phyloP scores from a whole-genome alignment of 2,329 filamentous ascomycete genomes.

The Diaporthe velutina region DNA sequence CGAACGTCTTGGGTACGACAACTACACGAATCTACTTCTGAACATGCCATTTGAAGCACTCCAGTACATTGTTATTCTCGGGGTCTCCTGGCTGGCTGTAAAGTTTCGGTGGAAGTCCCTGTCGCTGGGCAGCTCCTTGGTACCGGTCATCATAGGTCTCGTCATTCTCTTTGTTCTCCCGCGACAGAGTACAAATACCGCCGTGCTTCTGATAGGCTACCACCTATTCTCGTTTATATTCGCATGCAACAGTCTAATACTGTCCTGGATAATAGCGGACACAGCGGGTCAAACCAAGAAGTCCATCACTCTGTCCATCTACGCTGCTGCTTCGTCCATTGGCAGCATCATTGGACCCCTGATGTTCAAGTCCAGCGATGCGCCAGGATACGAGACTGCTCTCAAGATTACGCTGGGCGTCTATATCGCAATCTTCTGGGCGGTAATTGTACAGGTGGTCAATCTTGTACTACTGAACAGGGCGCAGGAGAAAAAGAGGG shows the following conservation, averaged over 20 bases:
- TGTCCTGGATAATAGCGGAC: conserved; percentile 78
- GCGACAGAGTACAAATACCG: conserved; percentile 55
- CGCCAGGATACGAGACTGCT: conserved; percentile 70
- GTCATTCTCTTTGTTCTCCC: conserved; percentile 69
- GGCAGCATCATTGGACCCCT: conserved; percentile 78
- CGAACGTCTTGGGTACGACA: conserved; percentile 70
- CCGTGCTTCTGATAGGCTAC: conserved; percentile 69
- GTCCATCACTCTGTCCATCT: conserved; percentile 73
- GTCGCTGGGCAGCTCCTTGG: conserved; percentile 65
- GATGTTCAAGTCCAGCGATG: conserved; percentile 69
- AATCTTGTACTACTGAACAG: conserved; percentile 70
- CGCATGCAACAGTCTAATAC: conserved; percentile 74
- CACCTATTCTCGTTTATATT: conserved; percentile 77
- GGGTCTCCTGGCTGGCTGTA: conserved; percentile 69
- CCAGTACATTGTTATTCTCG: conserved; percentile 70
- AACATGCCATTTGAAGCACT: conserved; percentile 77
- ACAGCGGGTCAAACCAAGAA: conserved; percentile 78
- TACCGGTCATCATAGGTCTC: conserved; percentile 72
- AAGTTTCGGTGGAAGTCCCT: conserved; percentile 68
- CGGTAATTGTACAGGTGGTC: conserved; percentile 65
- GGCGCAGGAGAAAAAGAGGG: conserved; percentile 65
- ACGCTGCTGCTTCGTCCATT: conserved; percentile 71
- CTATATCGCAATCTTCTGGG: conserved; percentile 64
- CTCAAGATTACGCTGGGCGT: conserved; percentile 68
- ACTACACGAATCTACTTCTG: conserved; percentile 68